Base-by-base conservation (phyloP, 2,329 filamentous ascomycete genomes). In the Atkinsonella texensis region DNA sequence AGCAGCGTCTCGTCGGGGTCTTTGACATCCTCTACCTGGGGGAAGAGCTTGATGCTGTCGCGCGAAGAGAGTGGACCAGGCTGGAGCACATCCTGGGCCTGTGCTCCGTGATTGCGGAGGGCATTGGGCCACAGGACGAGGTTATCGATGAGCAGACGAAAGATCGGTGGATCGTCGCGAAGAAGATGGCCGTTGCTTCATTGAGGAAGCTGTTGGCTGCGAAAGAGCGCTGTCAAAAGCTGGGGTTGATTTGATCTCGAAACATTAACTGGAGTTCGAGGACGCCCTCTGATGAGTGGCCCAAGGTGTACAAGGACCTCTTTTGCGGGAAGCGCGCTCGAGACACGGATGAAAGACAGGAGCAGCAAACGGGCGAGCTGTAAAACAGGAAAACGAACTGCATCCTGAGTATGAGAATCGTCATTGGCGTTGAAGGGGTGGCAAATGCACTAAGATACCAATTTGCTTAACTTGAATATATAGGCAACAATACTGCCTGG, bases 1-100 rank as follows among this genome's bases (percentile, higher is more conserved):
- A 47, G 11, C 54, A 59, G 32, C 59, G 62, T 4, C 56, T 63
- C 2, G 35, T 32, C 2, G 57, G 51, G 17, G 54, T 68, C 32
- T 54, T 57, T 12, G 55, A 52, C 13, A 59, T 67, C 17, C 50
- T 63, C 5, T 65, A 58, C 17, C 23, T 63, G 5, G 50, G 53
- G 4, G 65, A 68, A 48, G 65, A 68, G 54, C 45, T 59, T 35
- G 52, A 41, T 8, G 59, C 59, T 3, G 52, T 66, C 31, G 47
- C 44, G 11, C 51, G 42, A 12, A 52, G 55, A 1, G 55, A 65
- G 15, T 65, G 59, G 59, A 52, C 54, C 1, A 58, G 65, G 23
- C 55, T 67, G 42, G 51, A 53, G 18, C 55, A 55, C 17, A 60
- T 60, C 15, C 58, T 60, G 10, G 55, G 56, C 7, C 46, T 65